These are phyloP conservation scores for Alternaria sp. DNA, from an alignment of 2,329 filamentous ascomycete species.

Conservation along the genomic window DNA sequence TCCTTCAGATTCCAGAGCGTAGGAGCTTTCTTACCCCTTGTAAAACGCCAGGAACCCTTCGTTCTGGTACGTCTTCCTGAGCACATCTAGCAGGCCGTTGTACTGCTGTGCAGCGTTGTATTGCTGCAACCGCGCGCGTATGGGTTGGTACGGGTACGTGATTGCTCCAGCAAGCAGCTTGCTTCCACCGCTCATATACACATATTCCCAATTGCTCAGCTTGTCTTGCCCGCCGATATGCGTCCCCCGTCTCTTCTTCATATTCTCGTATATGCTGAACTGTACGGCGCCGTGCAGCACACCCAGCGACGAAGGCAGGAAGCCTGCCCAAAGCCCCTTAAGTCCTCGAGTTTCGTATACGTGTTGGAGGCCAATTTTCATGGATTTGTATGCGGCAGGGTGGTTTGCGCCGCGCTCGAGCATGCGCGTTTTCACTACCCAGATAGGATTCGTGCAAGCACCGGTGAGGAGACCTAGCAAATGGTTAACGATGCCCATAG, in stretches of 20 bases:
- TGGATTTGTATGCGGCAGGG: slow-evolving; percentile 80
- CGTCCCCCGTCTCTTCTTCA: slow-evolving; percentile 66
- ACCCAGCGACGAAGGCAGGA: slow-evolving; percentile 81
- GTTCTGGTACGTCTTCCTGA: slow-evolving; percentile 74
- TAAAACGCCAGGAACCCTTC: slow-evolving; percentile 89
- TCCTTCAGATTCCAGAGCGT: not conserved
- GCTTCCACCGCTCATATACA: slow-evolving; percentile 78
- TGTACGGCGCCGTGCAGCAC: slow-evolving; percentile 93
- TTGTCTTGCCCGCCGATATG: slow-evolving; percentile 44
- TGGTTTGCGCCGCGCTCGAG: slow-evolving; percentile 78
- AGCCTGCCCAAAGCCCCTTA: slow-evolving; percentile 84
- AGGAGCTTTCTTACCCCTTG: slow-evolving; percentile 64
- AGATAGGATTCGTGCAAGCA: slow-evolving; percentile 89
- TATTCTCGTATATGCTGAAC: slow-evolving; percentile 89
- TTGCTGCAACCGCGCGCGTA: slow-evolving; percentile 86
- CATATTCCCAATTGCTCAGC: slow-evolving; percentile 75
- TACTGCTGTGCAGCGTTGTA: slow-evolving; percentile 81
- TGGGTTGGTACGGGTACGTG: slow-evolving; percentile 95
- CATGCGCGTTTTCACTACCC: slow-evolving; percentile 99
- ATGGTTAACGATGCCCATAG: slow-evolving; percentile 5
- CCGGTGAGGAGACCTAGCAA: slow-evolving; percentile 75
- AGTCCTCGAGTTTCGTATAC: slow-evolving; percentile 76
- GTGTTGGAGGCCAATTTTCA: slow-evolving; percentile 71
- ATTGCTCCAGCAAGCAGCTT: slow-evolving; percentile 89
- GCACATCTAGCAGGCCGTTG: slow-evolving; percentile 74